Conservation (phyloP, 495 filamentous ascomycete genomes). For the Aspergillus cavernicola region DNA sequence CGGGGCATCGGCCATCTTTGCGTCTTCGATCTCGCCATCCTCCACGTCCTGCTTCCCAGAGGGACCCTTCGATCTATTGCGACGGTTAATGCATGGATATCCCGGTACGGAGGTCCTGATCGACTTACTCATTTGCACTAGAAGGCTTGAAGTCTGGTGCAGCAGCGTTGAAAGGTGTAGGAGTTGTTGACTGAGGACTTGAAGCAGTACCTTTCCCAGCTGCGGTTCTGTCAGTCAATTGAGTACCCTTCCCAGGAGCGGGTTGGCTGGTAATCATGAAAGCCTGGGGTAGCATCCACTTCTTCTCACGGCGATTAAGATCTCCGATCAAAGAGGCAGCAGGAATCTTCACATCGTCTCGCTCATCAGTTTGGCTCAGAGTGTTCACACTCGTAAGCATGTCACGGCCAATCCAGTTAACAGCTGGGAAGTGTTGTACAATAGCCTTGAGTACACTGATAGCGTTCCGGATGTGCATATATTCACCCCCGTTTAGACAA, state of each 20-base stretch:
- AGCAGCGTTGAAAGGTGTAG: slow-evolving; percentile 42
- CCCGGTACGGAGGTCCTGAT: not conserved
- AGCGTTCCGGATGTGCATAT: slow-evolving; percentile 97
- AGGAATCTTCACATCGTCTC: slow-evolving; percentile 86
- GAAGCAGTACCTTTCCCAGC: slow-evolving; percentile 38
- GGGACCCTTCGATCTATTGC: slow-evolving; percentile 29
- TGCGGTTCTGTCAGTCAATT: slow-evolving; percentile 14
- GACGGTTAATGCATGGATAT: slow-evolving; percentile 13
- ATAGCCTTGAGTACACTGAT: slow-evolving; percentile 85
- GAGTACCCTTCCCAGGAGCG: slow-evolving; percentile 11
- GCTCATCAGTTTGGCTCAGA: slow-evolving; percentile 64
- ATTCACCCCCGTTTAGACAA: slow-evolving; percentile 78
- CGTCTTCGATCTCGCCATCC: slow-evolving; percentile 76
- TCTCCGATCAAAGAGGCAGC: slow-evolving; percentile 82
- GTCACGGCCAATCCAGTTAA: slow-evolving; percentile 80
- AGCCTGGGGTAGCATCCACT: slow-evolving; percentile 82
- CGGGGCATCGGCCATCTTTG: slow-evolving; percentile 43
- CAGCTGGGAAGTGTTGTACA: slow-evolving; percentile 73
- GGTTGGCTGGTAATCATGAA: slow-evolving; percentile 47
- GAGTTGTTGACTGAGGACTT: slow-evolving; percentile 30
- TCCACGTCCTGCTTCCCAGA: slow-evolving; percentile 57
- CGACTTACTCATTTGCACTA: slow-evolving; percentile 38
- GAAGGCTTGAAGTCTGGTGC: slow-evolving; percentile 48
- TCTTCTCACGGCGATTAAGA: slow-evolving; percentile 70
- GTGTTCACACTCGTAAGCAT: slow-evolving; percentile 63